Evolutionary conservation across 805 yeast species (phyloP).

Genomic region (Brettanomyces bruxellensis): DNA sequence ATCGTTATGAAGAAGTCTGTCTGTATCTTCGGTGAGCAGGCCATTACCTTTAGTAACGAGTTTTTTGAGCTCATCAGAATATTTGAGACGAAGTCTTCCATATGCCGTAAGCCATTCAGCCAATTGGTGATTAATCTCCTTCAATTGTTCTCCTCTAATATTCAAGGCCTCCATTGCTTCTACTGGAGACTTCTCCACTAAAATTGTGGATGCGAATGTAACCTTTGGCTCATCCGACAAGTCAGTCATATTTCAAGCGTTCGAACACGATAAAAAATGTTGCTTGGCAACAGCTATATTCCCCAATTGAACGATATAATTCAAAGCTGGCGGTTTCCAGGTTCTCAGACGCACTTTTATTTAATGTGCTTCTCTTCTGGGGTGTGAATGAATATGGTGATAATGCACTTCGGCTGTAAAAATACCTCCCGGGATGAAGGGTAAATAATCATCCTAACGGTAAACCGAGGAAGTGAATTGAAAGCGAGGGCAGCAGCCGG

Average conservation of each 20-base stretch:
- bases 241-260: background rate
- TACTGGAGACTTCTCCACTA: conserved; percentile 37
- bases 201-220: conserved; percentile 24
- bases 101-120: conserved; percentile 53
- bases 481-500: too few relatives aligned
- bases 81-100: conserved; percentile 36
- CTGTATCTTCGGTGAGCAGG: conserved; percentile 28
- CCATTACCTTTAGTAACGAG: conserved; percentile 26
- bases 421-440: too few relatives aligned
- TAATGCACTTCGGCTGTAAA: too few relatives aligned
- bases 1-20: conserved; percentile 35
- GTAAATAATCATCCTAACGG: too few relatives aligned
- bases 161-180: conserved; percentile 53
- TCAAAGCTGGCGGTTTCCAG: too few relatives aligned
- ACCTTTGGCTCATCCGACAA: conserved; percentile 18
- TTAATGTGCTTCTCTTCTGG: too few relatives aligned
- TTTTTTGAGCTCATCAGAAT: conserved; percentile 39
- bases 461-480: too few relatives aligned
- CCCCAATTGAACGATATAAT: too few relatives aligned
- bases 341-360: too few relatives aligned
- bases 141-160: conserved; percentile 47
- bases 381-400: too few relatives aligned
- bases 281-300: too few relatives aligned
- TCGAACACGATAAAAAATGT: too few relatives aligned
- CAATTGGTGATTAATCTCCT: conserved; percentile 48